A percentile compares a stretch with the other conserved stretches of the same genome.
Evolutionary conservation across 495 filamentous ascomycete species (phyloP).

Genomic region (Monascus purpureus): DNA sequence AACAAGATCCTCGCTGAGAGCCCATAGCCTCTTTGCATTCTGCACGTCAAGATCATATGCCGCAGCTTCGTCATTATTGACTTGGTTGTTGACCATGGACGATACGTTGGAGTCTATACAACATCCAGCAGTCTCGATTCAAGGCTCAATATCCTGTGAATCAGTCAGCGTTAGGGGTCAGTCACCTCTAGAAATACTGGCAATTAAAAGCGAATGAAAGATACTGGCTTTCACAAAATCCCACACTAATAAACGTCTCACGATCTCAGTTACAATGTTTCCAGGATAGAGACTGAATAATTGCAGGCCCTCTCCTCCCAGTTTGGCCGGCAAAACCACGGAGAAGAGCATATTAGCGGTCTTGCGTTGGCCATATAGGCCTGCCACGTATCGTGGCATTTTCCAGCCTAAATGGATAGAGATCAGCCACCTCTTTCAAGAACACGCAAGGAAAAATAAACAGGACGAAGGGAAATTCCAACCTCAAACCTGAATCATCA

Average conservation of each 20-base stretch:
- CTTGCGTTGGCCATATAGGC: constrained; percentile 41
- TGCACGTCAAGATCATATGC: constrained; percentile 13
- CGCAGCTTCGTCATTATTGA: constrained; percentile 1
- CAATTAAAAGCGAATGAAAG: background rate
- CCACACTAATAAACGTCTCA: constrained; percentile 8
- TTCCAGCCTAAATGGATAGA: too few relatives aligned
- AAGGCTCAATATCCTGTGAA: background rate
- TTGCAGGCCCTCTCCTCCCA: constrained; percentile 1
- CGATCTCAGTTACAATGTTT: constrained; percentile 10
- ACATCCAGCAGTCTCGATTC: background rate
- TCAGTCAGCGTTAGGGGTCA: background rate
- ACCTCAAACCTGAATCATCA: constrained; percentile 41
- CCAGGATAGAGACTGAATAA: constrained; percentile 6
- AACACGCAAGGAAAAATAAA: constrained; percentile 6
- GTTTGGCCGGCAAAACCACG: constrained; percentile 19
- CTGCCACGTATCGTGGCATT: constrained; percentile 32
- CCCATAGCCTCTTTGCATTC: constrained; percentile 26
- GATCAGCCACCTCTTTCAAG: constrained; percentile 11
- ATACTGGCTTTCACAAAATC: constrained; percentile 1
- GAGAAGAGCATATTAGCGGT: constrained; percentile 35
- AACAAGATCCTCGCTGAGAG: constrained; percentile 32
- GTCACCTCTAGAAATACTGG: background rate
- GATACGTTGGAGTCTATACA: constrained; percentile 2
- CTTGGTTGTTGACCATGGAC: constrained; percentile 11
- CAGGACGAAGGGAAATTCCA: constrained; percentile 1